phyloP scores from a whole-genome alignment of 371 early-diverging fungal genomes.

The Mucor irregularis region DNA sequence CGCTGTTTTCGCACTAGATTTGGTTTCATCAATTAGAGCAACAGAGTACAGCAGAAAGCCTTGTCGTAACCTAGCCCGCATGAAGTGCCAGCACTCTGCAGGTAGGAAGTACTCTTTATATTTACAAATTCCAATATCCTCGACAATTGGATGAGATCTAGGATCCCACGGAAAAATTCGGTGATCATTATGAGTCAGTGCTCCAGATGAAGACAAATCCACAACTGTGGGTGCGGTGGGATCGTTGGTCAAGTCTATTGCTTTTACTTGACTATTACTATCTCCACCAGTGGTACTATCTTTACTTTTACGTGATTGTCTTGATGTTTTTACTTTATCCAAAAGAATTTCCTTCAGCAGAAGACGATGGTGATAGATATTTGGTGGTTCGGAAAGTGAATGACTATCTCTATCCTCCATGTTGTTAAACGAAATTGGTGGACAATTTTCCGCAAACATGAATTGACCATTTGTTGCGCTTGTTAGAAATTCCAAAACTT shows the following conservation, averaged over 20 bases:
- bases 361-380: slow-evolving; percentile 79
- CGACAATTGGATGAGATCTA: slow-evolving; percentile 66
- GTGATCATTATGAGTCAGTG: neutral
- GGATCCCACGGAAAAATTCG: slow-evolving; percentile 82
- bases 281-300: no score
- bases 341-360: slow-evolving; percentile 68
- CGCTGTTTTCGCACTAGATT: neutral
- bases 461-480: slow-evolving; percentile 79
- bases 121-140: slow-evolving; percentile 73
- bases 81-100: slow-evolving; percentile 63
- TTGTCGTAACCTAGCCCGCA: slow-evolving; percentile 78
- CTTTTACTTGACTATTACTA: neutral
- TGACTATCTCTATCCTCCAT: neutral
- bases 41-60: slow-evolving; percentile 77
- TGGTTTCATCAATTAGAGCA: slow-evolving; percentile 30
- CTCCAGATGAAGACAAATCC: neutral
- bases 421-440: neutral
- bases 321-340: slow-evolving; percentile 40
- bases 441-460: slow-evolving; percentile 74
- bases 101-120: slow-evolving; percentile 78
- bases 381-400: slow-evolving; percentile 42
- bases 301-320: slow-evolving; percentile 5
- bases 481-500: slow-evolving; percentile 80
- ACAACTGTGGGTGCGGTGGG: neutral
- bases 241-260: neutral